Conservation (phyloP, 306 rosid species). For the Cucurbita argyrosperma region DNA sequence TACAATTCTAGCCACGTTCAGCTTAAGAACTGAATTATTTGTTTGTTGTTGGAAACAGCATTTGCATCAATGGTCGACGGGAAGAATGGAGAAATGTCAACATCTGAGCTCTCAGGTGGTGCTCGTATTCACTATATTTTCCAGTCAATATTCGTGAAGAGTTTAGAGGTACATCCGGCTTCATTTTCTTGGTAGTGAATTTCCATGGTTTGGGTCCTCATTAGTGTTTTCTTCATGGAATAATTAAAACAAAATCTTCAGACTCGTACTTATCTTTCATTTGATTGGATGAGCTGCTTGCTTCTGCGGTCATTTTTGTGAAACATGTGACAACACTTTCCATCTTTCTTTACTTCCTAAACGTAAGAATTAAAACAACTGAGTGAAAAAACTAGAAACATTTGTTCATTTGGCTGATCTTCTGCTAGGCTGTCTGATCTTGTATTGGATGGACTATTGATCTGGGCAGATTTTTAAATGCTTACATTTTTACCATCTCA, state of each 20-base stretch:
- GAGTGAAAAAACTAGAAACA: background rate
- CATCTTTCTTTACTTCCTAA: background rate
- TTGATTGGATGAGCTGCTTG: background rate
- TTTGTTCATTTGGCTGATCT: background rate
- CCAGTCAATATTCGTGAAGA: constrained; percentile 79
- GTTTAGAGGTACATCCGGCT: constrained; percentile 65
- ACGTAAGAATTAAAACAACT: background rate
- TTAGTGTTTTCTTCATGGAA: background rate
- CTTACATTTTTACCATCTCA: background rate
- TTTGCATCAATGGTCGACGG: constrained; percentile 95
- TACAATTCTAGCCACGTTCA: background rate
- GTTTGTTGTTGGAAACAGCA: constrained; percentile 37
- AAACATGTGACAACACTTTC: background rate
- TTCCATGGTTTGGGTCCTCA: background rate
- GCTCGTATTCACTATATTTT: constrained; percentile 91
- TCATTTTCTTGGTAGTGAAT: background rate
- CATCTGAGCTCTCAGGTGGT: constrained; percentile 88
- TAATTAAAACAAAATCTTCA: background rate
- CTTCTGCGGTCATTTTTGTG: no score
- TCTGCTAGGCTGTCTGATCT: background rate
- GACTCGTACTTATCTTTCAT: background rate
- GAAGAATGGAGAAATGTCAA: constrained; percentile 93
- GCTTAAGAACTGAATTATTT: background rate
- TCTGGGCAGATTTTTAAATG: background rate
- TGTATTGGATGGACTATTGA: background rate